These are phyloP conservation scores for Mitragyna speciosa DNA, from an alignment of 257 asterid species.

Conservation along the genomic window DNA sequence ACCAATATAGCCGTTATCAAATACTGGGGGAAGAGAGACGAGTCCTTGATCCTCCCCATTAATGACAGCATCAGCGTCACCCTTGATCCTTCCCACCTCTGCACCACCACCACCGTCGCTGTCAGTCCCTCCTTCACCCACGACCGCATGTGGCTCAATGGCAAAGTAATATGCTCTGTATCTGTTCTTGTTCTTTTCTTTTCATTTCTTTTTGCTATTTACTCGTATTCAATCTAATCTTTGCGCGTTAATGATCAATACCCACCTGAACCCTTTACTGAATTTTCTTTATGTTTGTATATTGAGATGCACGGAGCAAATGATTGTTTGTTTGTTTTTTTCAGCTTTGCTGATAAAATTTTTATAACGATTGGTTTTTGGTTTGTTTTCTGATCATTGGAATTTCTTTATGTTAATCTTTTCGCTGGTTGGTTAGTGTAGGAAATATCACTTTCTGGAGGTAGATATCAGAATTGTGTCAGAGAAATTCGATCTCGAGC, in stretches of 20 bases:
- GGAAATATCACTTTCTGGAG: conserved; percentile 98
- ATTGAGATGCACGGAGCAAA: not conserved
- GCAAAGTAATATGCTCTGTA: conserved; percentile 48
- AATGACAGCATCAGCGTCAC: conserved; percentile 97
- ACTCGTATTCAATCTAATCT: not conserved
- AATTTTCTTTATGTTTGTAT: not conserved
- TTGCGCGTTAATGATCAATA: not conserved
- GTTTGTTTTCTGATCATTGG: conserved; percentile 10
- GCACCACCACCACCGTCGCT: conserved; percentile 98
- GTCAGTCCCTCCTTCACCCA: conserved; percentile 71
- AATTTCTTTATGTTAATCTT: not conserved
- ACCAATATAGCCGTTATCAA: conserved; percentile 94
- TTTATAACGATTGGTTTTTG: not conserved
- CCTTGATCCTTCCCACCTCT: conserved; percentile 90
- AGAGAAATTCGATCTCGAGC: conserved; percentile 95
- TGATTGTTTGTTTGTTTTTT: not conserved
- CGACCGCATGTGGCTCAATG: conserved; percentile 96
- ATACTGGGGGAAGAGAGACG: conserved; percentile 98
- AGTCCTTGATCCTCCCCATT: conserved; percentile 71
- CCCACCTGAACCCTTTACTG: too few species aligned
- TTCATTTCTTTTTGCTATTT: not conserved
- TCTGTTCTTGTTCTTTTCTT: not conserved
- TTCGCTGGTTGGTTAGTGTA: conserved; percentile 32
- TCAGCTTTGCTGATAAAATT: not conserved
- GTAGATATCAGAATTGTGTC: conserved; percentile 80